These are phyloP conservation scores for Avena sativa DNA, from an alignment of 176 grass and related monocot species.

Conservation along the genomic window DNA sequence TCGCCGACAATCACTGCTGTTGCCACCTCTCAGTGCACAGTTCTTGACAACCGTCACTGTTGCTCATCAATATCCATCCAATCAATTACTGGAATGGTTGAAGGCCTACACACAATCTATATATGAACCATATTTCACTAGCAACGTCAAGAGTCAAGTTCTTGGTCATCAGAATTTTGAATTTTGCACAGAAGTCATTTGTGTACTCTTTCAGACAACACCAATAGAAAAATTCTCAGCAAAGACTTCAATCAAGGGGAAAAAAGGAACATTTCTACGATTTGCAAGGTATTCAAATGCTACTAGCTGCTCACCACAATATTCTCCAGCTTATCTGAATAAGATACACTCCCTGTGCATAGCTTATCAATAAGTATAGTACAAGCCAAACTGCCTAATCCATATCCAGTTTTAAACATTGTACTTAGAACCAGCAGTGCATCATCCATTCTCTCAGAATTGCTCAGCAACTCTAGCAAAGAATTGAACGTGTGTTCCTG, in stretches of 20 bases:
- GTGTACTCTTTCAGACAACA: not conserved
- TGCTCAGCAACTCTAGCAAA: constrained; percentile 56
- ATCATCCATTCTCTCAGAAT: constrained; percentile 55
- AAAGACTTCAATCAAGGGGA: constrained; percentile 32
- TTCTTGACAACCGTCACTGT: not conserved
- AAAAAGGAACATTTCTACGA: constrained; percentile 14
- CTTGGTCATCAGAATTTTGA: constrained; percentile 39
- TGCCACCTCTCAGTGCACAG: not conserved
- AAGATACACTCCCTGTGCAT: constrained; percentile 42
- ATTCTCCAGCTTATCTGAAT: constrained; percentile 44
- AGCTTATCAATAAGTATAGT: constrained; percentile 62
- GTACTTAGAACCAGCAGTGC: constrained; percentile 64
- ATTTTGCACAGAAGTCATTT: constrained; percentile 31
- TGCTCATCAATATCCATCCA: not conserved
- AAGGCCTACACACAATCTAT: not conserved
- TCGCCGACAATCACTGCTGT: not conserved
- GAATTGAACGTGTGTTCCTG: constrained; percentile 48
- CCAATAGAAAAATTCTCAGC: not conserved
- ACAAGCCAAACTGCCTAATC: constrained; percentile 46
- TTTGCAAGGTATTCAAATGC: constrained; percentile 8
- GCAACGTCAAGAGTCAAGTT: not conserved
- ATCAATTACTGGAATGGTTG: not conserved
- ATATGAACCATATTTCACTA: constrained; percentile 27
- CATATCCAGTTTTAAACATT: constrained; percentile 73
- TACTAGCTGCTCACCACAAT: constrained; percentile 58